A percentile compares a stretch with the other conserved stretches of the same genome.
Conservation (phyloP, 805 yeast species). For the Vanderwaltozyma verrucispora region DNA sequence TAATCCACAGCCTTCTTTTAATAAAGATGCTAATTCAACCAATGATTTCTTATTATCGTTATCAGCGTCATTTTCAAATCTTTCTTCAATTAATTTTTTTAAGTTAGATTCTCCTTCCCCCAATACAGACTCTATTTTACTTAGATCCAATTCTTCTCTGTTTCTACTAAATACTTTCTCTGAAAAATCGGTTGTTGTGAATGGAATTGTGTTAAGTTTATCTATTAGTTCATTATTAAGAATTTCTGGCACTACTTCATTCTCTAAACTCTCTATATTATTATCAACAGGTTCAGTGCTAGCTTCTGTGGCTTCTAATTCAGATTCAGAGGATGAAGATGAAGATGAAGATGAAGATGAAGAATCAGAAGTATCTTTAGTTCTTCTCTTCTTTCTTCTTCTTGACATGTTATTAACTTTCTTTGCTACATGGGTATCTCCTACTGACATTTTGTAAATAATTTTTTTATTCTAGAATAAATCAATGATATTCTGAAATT, state of each 20-base stretch:
- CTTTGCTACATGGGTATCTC: slow-evolving; percentile 11
- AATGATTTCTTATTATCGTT: neutral
- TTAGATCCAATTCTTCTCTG: slow-evolving; percentile 21
- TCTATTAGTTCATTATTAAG: slow-evolving; percentile 15
- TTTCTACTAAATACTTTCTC: slow-evolving; percentile 11
- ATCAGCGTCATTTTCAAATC: slow-evolving; percentile 6
- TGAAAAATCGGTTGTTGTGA: slow-evolving; percentile 31
- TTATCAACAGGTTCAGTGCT: slow-evolving; percentile 7
- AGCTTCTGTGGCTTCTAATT: slow-evolving; percentile 1
- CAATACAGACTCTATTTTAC: slow-evolving; percentile 22
- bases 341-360: slow-evolving; percentile 29
- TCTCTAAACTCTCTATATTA: slow-evolving; percentile 2
- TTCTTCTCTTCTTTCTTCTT: slow-evolving; percentile 73
- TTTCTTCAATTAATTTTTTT: no score
- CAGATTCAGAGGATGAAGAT: slow-evolving; percentile 6
- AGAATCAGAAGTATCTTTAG: slow-evolving; percentile 51
- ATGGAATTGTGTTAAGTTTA: slow-evolving; percentile 16
- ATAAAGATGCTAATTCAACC: neutral
- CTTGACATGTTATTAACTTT: slow-evolving; percentile 28
- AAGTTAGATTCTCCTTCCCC: slow-evolving; percentile 3
- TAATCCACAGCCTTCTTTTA: neutral
- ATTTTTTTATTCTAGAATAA: no score
- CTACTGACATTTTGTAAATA: slow-evolving; percentile 19
- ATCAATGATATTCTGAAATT: no score
- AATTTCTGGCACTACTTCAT: slow-evolving; percentile 6